Conservation (phyloP, 768 basidiomycete species). For the Lentinus tigrinus region DNA sequence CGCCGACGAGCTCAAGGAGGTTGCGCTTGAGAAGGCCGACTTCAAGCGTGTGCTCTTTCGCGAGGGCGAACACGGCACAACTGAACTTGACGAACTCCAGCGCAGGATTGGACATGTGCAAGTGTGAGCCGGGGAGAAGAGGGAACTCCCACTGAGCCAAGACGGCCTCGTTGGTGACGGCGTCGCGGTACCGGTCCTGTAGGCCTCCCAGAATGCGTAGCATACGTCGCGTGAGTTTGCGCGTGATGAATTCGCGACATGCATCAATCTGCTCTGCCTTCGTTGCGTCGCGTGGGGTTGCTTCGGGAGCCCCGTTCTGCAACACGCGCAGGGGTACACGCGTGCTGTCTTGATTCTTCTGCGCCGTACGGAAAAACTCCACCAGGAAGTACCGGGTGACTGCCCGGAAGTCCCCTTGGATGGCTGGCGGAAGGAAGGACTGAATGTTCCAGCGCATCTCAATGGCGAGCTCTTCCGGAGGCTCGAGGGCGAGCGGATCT, state of each 20-base stretch:
- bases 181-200: conserved; percentile 59
- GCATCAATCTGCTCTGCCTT: conserved; percentile 70
- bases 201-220: conserved; percentile 67
- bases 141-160: conserved; percentile 76
- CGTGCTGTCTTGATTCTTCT: conserved; percentile 53
- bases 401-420: conserved; percentile 74
- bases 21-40: conserved; percentile 87
- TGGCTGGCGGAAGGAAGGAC: conserved; percentile 79
- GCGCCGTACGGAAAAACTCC: conserved; percentile 76
- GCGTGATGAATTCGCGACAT: conserved; percentile 73
- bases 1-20: conserved; percentile 80
- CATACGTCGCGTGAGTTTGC: conserved; percentile 78
- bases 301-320: conserved; percentile 59
- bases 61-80: conserved; percentile 78
- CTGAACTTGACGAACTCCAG: conserved; percentile 89
- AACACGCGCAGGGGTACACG: conserved; percentile 75
- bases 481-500: conserved; percentile 67
- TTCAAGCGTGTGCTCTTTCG: conserved; percentile 81
- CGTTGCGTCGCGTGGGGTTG: conserved; percentile 61
- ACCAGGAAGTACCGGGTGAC: conserved; percentile 82
- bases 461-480: conserved; percentile 65
- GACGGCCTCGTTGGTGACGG: conserved; percentile 45
- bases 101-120: conserved; percentile 73
- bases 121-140: conserved; percentile 80
- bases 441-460: conserved; percentile 94